phyloP scores from a whole-genome alignment of 176 grass and related monocot species.

The Carex parvula region DNA sequence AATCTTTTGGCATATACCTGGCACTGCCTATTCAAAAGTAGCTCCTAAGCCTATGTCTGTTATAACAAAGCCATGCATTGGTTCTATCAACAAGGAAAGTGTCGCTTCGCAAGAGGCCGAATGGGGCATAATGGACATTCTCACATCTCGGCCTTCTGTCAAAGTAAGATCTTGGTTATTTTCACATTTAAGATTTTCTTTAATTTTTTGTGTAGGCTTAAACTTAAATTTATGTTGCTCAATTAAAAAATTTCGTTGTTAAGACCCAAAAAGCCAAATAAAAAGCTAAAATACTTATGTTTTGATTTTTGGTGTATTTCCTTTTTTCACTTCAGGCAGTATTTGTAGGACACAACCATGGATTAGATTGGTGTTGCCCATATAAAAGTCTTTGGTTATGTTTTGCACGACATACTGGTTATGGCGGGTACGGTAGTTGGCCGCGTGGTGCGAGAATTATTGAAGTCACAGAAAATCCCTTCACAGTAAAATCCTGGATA shows the following conservation, averaged over 20 bases:
- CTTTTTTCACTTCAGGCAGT: conserved; percentile 35
- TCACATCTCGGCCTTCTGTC: conserved; percentile 54
- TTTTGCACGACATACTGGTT: conserved; percentile 72
- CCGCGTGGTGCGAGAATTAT: conserved; percentile 66
- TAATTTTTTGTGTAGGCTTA: too few species aligned
- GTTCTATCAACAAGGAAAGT: conserved; percentile 76
- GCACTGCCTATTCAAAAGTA: conserved; percentile 52
- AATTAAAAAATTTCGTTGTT: neutral
- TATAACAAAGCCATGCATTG: conserved; percentile 54
- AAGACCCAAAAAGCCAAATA: neutral
- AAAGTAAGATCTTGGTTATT: conserved; percentile 36
- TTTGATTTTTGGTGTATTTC: neutral
- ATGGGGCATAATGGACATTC: conserved; percentile 77
- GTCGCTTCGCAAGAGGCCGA: conserved; percentile 63
- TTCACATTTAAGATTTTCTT: too few species aligned
- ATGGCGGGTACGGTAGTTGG: conserved; percentile 74
- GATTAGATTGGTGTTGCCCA: conserved; percentile 89
- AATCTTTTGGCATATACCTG: conserved; percentile 92
- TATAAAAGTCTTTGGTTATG: conserved; percentile 67
- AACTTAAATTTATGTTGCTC: neutral
- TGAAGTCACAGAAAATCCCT: conserved; percentile 36
- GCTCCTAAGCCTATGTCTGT: conserved; percentile 40
- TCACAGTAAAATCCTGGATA: conserved; percentile 57
- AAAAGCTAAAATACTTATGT: neutral
- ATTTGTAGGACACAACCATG: conserved; percentile 92